A percentile compares a stretch with the other conserved stretches of the same genome.
Evolutionary conservation across 2,329 filamentous ascomycete species (phyloP).

Genomic region (Dothiorella sarmentorum): DNA sequence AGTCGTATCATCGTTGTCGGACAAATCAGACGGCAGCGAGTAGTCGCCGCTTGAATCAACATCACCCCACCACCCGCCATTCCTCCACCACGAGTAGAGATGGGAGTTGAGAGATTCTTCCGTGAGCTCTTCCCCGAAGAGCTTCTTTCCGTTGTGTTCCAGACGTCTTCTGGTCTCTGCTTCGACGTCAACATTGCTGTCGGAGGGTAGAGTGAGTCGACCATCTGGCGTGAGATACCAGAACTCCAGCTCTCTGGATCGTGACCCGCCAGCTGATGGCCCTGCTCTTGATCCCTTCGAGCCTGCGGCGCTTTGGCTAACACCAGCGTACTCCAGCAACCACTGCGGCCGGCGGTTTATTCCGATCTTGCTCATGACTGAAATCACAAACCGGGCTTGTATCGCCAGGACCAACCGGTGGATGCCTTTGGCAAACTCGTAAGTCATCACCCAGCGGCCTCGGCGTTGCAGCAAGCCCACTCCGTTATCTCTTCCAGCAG

Average conservation of each 20-base stretch:
- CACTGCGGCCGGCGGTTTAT: constrained; percentile 62
- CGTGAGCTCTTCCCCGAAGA: constrained; percentile 38
- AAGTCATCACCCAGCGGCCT: constrained; percentile 71
- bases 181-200: constrained; percentile 75
- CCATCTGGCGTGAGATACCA: constrained; percentile 47
- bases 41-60: constrained; percentile 80
- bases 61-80: constrained; percentile 80
- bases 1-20: constrained; percentile 67
- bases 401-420: constrained; percentile 61
- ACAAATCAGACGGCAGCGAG: constrained; percentile 45
- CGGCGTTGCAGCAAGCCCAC: constrained; percentile 77
- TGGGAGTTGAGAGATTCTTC: constrained; percentile 69
- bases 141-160: constrained; percentile 32
- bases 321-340: constrained; percentile 53
- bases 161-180: constrained; percentile 67
- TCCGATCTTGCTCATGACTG: constrained; percentile 56
- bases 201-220: constrained; percentile 53
- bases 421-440: constrained; percentile 74
- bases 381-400: constrained; percentile 53
- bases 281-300: constrained; percentile 27
- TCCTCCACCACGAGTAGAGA: constrained; percentile 81
- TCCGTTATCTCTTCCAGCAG: constrained; percentile 51
- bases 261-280: constrained; percentile 16
- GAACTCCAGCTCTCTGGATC: constrained; percentile 52
- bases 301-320: constrained; percentile 23